phyloP scores from a whole-genome alignment of 306 rosid genomes.

The Acacia confusa region DNA sequence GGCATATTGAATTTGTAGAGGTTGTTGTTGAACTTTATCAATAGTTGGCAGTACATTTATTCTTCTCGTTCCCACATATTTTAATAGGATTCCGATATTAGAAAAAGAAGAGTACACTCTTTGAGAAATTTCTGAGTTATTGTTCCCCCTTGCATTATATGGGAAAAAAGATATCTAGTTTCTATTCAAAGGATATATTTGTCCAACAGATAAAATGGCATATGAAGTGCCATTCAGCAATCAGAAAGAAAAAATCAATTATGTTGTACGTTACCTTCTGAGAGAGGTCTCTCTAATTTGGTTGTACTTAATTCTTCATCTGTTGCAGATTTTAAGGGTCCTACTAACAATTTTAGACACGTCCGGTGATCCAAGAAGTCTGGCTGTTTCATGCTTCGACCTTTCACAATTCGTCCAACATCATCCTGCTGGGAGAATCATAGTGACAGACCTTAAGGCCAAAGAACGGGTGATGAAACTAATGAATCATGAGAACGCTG shows the following conservation, averaged over 20 bases:
- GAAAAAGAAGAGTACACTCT: not conserved
- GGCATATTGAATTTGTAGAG: not conserved
- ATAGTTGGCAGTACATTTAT: not conserved
- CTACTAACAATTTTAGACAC: conserved; percentile 85
- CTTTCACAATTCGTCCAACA: conserved; percentile 87
- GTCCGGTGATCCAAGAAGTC: conserved; percentile 78
- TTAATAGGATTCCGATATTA: not conserved
- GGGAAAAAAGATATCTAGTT: not conserved
- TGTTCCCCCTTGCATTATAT: not conserved
- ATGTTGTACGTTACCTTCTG: conserved; percentile 4
- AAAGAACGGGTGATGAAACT: conserved; percentile 95
- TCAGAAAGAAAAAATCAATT: not conserved
- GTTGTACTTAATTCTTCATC: conserved; percentile 22
- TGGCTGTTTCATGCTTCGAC: conserved; percentile 92
- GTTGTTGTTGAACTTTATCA: not conserved
- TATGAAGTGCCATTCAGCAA: not conserved
- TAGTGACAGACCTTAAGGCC: conserved; percentile 90
- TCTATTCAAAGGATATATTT: not conserved
- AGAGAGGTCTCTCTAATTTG: not conserved
- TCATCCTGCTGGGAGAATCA: conserved; percentile 84
- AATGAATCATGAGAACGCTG: conserved; percentile 90
- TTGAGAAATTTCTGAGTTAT: not conserved
- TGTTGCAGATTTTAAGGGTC: conserved; percentile 86
- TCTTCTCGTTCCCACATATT: not conserved
- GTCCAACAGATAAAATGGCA: not conserved